These are phyloP conservation scores for Penicillium verrucosum DNA, from an alignment of 2,329 filamentous ascomycete species.

Conservation along the genomic window DNA sequence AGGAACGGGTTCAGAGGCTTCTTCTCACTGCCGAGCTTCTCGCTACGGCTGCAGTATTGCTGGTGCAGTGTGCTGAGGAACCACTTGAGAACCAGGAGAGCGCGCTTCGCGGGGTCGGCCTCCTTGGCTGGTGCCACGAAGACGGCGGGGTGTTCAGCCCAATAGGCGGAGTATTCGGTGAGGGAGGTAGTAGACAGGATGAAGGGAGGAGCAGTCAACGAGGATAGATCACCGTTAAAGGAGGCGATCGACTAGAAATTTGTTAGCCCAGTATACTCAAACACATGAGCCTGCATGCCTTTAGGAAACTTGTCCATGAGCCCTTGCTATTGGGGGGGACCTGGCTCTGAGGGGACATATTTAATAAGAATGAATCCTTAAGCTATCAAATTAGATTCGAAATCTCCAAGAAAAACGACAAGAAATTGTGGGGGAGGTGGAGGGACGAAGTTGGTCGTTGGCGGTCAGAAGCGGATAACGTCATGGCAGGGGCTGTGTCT, in stretches of 20 bases:
- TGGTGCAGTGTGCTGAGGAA: slow-evolving; percentile 91
- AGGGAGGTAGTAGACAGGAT: slow-evolving; percentile 75
- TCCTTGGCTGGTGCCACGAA: slow-evolving; percentile 81
- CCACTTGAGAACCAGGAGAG: slow-evolving; percentile 89
- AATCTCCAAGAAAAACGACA: background rate
- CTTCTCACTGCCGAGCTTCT: slow-evolving; percentile 86
- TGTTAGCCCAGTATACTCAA: slow-evolving; percentile 6
- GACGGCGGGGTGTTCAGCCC: slow-evolving; percentile 72
- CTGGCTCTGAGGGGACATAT: slow-evolving; percentile 37
- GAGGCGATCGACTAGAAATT: slow-evolving; percentile 63
- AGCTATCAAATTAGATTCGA: background rate
- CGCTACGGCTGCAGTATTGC: slow-evolving; percentile 71
- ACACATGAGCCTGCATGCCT: slow-evolving; percentile 30
- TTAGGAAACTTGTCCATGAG: slow-evolving; percentile 49
- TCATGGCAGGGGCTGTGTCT: slow-evolving; percentile 15
- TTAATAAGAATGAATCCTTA: slow-evolving; percentile 5
- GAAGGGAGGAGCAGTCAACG: slow-evolving; percentile 76
- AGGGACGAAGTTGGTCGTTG: slow-evolving; percentile 14
- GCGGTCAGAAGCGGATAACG: slow-evolving; percentile 25
- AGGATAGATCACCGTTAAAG: slow-evolving; percentile 78
- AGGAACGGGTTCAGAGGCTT: slow-evolving; percentile 97
- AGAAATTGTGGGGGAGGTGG: slow-evolving; percentile 6
- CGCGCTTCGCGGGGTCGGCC: slow-evolving; percentile 74
- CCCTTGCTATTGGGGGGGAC: slow-evolving; percentile 44
- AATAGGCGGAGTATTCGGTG: slow-evolving; percentile 78